Conservation (phyloP, 2,329 filamentous ascomycete genomes). For the Xylariaceae sp. region DNA sequence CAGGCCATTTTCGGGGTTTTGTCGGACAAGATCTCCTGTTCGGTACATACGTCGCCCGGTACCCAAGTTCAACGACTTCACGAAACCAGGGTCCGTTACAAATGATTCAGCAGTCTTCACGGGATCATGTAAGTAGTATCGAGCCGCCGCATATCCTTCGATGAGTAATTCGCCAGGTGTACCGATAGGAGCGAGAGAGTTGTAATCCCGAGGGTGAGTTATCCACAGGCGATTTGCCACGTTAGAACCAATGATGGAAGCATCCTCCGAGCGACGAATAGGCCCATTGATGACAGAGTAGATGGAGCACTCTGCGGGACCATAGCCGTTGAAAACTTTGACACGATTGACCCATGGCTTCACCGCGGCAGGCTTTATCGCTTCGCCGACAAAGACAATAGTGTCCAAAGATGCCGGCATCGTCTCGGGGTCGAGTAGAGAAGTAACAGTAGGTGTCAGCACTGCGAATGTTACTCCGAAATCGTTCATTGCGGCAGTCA, state of each 20-base stretch:
- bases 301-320: neutral
- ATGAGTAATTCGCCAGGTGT: neutral
- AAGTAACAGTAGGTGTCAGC: too few species aligned
- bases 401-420: neutral
- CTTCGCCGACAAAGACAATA: constrained; percentile 1
- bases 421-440: too few species aligned
- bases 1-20: neutral
- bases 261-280: too few species aligned
- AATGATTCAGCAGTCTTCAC: neutral
- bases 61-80: neutral
- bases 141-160: neutral
- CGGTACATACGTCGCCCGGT: neutral
- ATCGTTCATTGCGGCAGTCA: too few species aligned
- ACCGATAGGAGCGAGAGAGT: neutral
- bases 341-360: neutral
- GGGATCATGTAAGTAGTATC: neutral
- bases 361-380: neutral
- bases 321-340: neutral
- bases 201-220: neutral
- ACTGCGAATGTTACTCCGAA: too few species aligned
- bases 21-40: constrained; percentile 1
- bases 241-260: neutral
- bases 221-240: neutral
- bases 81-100: neutral
- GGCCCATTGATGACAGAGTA: neutral